These are phyloP conservation scores for Coemansia sp. DNA, from an alignment of 192 early-diverging fungal genomes.

Conservation along the genomic window DNA sequence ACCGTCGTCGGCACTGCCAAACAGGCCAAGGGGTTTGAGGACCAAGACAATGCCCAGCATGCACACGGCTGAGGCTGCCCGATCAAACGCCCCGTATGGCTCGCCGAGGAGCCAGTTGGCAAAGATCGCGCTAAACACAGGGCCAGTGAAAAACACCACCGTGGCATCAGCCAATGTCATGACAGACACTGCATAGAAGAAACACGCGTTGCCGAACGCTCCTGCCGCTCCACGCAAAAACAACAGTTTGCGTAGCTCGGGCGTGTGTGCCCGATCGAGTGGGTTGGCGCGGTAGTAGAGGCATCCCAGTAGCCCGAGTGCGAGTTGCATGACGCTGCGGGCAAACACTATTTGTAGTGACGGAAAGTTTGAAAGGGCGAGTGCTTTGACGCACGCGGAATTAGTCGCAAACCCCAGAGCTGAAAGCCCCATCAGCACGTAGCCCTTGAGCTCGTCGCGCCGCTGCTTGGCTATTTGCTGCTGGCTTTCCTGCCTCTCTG, in stretches of 20 bases:
- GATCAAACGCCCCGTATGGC: constrained; percentile 59
- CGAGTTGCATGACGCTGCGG: constrained; percentile 64
- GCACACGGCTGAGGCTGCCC: constrained; percentile 52
- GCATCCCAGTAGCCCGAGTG: constrained; percentile 58
- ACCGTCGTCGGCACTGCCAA: constrained; percentile 6
- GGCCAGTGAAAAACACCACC: constrained; percentile 72
- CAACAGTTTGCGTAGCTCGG: constrained; percentile 52
- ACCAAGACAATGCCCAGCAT: constrained; percentile 64
- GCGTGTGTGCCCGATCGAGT: constrained; percentile 44
- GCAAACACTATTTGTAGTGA: constrained; percentile 70
- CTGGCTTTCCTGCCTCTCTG: no score
- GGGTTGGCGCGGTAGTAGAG: constrained; percentile 51
- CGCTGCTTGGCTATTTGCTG: no score
- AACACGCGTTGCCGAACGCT: constrained; percentile 61
- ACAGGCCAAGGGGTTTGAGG: constrained; percentile 55
- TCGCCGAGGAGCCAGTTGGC: constrained; percentile 61
- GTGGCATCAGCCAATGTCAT: constrained; percentile 73
- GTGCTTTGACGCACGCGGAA: constrained; percentile 67
- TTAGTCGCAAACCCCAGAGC: constrained; percentile 69
- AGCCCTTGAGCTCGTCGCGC: constrained; percentile 35
- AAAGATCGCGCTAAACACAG: constrained; percentile 71
- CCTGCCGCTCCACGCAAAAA: constrained; percentile 63
- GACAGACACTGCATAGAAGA: constrained; percentile 67
- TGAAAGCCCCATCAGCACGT: constrained; percentile 60
- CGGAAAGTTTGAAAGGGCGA: constrained; percentile 56